Conservation (phyloP, 2,329 filamentous ascomycete genomes). For the Fusarium lyarnte region DNA sequence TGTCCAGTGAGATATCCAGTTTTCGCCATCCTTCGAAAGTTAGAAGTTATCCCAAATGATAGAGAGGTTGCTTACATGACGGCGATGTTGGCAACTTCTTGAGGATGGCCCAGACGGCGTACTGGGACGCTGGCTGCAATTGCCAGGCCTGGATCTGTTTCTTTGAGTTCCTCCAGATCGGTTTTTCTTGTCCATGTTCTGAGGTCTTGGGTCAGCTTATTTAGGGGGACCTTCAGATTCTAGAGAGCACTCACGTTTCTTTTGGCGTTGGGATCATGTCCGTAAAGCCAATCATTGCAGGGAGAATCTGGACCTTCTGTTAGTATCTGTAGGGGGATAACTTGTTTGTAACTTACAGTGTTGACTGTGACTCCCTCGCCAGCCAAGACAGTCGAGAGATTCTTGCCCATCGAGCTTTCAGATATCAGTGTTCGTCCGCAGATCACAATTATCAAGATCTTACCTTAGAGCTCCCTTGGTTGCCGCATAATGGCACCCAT, state of each 20-base stretch:
- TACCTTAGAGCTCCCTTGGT: conserved; percentile 46
- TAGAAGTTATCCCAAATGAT: background rate
- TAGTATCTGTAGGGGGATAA: fast-evolving
- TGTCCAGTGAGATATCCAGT: conserved; percentile 27
- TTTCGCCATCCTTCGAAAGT: conserved; percentile 17
- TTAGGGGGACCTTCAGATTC: fast-evolving
- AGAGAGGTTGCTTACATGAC: conserved; percentile 37
- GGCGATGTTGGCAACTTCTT: conserved; percentile 50
- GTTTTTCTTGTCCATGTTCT: conserved; percentile 48
- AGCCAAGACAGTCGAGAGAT: conserved; percentile 46
- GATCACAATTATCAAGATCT: fast-evolving
- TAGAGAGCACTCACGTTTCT: conserved; percentile 34
- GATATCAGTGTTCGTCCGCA: background rate
- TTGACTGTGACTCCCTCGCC: conserved; percentile 49
- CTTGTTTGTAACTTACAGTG: conserved; percentile 31
- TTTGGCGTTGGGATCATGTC: conserved; percentile 50
- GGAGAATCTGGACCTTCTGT: conserved; percentile 32
- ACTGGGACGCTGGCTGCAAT: conserved; percentile 49
- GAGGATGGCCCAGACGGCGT: conserved; percentile 46
- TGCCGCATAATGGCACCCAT: conserved; percentile 50
- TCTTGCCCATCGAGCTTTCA: conserved; percentile 48
- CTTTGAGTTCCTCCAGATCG: conserved; percentile 44
- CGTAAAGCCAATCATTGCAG: conserved; percentile 50
- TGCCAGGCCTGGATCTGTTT: conserved; percentile 47
- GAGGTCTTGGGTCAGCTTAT: fast-evolving